Evolutionary conservation across 768 basidiomycete genomes (phyloP).

Genomic region (Amylocystis lapponica): DNA sequence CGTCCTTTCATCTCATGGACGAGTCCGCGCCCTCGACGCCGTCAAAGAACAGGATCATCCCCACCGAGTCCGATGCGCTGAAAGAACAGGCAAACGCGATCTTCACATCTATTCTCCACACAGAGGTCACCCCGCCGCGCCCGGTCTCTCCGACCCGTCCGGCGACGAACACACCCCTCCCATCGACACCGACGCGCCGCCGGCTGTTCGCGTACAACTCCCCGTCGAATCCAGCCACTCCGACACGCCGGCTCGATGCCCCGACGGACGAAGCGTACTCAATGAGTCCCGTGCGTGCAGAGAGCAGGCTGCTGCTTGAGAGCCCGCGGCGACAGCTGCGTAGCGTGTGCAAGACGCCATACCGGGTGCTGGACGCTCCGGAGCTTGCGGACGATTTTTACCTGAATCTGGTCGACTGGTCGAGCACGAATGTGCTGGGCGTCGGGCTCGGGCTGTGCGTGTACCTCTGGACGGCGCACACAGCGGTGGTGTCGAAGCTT

Average conservation of each 20-base stretch:
- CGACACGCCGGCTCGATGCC: constrained; percentile 64
- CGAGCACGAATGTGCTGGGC: constrained; percentile 88
- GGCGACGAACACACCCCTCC: constrained; percentile 23
- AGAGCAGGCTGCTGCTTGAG: constrained; percentile 76
- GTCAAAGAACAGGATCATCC: constrained; percentile 35
- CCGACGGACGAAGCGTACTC: constrained; percentile 88
- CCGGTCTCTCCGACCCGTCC: constrained; percentile 50
- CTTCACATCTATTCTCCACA: constrained; percentile 71
- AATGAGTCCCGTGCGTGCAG: constrained; percentile 81
- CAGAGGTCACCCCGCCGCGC: constrained; percentile 70
- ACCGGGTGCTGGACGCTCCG: constrained; percentile 94
- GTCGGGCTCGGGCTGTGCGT: constrained; percentile 91
- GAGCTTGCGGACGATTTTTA: constrained; percentile 98
- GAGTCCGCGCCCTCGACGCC: constrained; percentile 34
- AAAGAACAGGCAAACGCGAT: constrained; percentile 81
- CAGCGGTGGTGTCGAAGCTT: constrained; percentile 85
- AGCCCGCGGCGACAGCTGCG: constrained; percentile 78
- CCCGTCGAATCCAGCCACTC: constrained; percentile 53
- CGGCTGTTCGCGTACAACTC: constrained; percentile 69
- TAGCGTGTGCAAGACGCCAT: constrained; percentile 89
- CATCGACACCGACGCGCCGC: constrained; percentile 42
- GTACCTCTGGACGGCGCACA: constrained; percentile 96
- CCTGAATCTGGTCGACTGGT: constrained; percentile 97
- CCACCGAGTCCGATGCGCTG: constrained; percentile 39
- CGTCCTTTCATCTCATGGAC: constrained; percentile 55